A percentile compares a stretch with the other conserved stretches of the same genome.
These are phyloP conservation scores for Dicorynia guianensis DNA, from an alignment of 306 rosid genomes.

Conservation along the genomic window DNA sequence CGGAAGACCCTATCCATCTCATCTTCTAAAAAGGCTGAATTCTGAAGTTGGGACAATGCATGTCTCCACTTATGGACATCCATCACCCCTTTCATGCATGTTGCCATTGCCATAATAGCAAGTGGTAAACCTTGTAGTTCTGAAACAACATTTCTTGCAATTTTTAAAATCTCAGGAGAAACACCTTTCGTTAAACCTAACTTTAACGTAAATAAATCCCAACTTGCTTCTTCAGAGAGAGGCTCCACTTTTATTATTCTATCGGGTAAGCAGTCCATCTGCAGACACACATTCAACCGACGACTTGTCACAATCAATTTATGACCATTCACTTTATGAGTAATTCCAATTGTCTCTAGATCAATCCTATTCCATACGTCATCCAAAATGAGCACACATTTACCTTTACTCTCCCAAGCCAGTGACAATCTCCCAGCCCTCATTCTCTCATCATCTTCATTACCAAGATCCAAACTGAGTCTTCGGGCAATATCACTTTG, in stretches of 20 bases:
- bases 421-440: conserved; percentile 37
- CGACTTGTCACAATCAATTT: conserved; percentile 37
- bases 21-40: conserved; percentile 20
- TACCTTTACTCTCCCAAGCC: conserved; percentile 20
- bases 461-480: no score
- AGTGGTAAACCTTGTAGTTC: conserved; percentile 22
- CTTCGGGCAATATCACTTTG: no score
- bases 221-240: conserved; percentile 31
- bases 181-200: not conserved
- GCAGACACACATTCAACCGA: conserved; percentile 38
- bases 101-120: not conserved
- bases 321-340: conserved; percentile 9
- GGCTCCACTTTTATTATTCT: conserved; percentile 36
- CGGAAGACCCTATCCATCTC: conserved; percentile 40
- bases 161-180: not conserved
- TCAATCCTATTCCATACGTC: conserved; percentile 38
- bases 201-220: conserved; percentile 30
- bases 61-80: conserved; percentile 37
- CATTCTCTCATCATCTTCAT: no score
- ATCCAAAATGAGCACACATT: conserved; percentile 41
- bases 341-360: conserved; percentile 38
- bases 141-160: conserved; percentile 2
- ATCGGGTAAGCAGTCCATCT: conserved; percentile 12
- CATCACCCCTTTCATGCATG: conserved; percentile 30
- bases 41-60: conserved; percentile 25